A percentile compares a stretch with the other conserved stretches of the same genome.
These are phyloP conservation scores for Ophiobolus disseminans DNA, from an alignment of 2,329 filamentous ascomycete genomes.

Conservation along the genomic window DNA sequence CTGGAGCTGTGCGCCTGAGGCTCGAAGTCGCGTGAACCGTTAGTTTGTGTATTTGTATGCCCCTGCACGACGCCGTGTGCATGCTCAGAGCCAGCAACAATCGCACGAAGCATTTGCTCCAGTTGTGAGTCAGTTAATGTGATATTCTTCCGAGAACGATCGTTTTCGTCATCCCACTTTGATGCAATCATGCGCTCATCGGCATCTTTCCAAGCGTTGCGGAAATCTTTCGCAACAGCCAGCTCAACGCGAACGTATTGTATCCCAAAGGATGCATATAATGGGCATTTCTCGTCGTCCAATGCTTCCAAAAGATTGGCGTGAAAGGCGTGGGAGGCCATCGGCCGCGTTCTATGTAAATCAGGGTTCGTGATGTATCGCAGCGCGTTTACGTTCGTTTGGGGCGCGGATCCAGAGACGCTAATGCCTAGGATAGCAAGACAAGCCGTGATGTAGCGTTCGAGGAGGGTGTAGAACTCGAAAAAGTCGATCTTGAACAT, in stretches of 20 bases:
- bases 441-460: constrained; percentile 72
- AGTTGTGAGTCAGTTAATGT: constrained; percentile 68
- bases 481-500: constrained; percentile 83
- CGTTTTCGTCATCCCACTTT: constrained; percentile 24
- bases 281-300: constrained; percentile 63
- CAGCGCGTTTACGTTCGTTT: constrained; percentile 41
- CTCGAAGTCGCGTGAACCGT: constrained; percentile 31
- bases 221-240: constrained; percentile 70
- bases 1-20: constrained; percentile 11
- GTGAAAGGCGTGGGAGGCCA: constrained; percentile 65
- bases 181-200: constrained; percentile 51
- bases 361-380: constrained; percentile 40
- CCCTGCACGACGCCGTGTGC: constrained; percentile 56
- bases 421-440: constrained; percentile 68
- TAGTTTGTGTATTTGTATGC: constrained; percentile 11
- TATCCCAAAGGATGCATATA: constrained; percentile 63
- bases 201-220: constrained; percentile 76
- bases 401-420: constrained; percentile 46
- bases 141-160: constrained; percentile 32
- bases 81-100: constrained; percentile 66
- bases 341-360: constrained; percentile 24
- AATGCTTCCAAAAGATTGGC: constrained; percentile 72
- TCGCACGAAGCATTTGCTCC: constrained; percentile 63
- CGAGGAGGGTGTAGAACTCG: constrained; percentile 76
- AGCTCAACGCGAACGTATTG: constrained; percentile 66